A percentile compares a stretch with the other conserved stretches of the same genome.
phyloP scores from a whole-genome alignment of 805 yeast species.

The Naumovozyma castellii region DNA sequence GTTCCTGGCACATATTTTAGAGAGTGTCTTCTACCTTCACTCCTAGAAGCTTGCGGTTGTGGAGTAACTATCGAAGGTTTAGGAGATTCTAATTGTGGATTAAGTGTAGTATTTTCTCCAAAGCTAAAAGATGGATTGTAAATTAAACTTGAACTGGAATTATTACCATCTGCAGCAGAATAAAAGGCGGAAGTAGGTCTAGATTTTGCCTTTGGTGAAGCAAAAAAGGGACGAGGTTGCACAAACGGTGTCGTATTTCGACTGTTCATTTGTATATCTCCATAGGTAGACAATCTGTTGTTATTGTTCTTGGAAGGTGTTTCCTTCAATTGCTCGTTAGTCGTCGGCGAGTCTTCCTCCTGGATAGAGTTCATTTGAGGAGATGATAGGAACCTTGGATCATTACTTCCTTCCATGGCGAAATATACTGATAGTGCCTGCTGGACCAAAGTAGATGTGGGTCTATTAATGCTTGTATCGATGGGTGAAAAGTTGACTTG shows the following conservation, averaged over 20 bases:
- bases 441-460: too few species aligned
- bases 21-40: slow-evolving; percentile 20
- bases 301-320: slow-evolving; percentile 3
- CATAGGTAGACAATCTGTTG: slow-evolving; percentile 1
- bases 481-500: too few species aligned
- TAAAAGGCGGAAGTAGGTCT: slow-evolving; percentile 20
- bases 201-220: slow-evolving; percentile 11
- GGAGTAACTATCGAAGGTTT: too few species aligned
- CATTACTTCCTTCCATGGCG: slow-evolving; percentile 3
- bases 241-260: not conserved
- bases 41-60: slow-evolving; percentile 1
- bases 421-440: too few species aligned
- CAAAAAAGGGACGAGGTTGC: slow-evolving; percentile 9
- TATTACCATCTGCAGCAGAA: slow-evolving; percentile 22
- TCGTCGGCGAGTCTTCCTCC: slow-evolving; percentile 21
- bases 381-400: slow-evolving; percentile 7
- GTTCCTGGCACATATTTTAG: slow-evolving; percentile 26
- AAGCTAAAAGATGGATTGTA: slow-evolving; percentile 26
- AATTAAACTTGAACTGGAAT: slow-evolving; percentile 28
- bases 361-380: slow-evolving; percentile 23
- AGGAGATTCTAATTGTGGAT: too few species aligned
- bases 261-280: not conserved
- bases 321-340: slow-evolving; percentile 8
- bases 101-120: slow-evolving; percentile 14
- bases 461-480: too few species aligned